Base-by-base conservation (phyloP, 2,329 filamentous ascomycete genomes). In the Nemania sp. region DNA sequence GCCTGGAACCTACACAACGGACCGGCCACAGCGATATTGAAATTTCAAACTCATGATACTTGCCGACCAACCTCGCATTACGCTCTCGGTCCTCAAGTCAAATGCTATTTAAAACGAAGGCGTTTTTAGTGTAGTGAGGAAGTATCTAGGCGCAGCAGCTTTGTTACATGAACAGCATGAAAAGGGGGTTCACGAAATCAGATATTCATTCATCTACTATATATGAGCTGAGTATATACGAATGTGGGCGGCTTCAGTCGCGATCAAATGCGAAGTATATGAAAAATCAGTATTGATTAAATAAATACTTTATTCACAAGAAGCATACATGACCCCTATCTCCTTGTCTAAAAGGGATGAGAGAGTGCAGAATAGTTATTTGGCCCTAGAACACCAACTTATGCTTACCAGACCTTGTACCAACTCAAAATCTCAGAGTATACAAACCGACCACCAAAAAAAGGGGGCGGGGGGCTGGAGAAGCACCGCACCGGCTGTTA, bases 101-200 rank as follows among this genome's bases (percentile, higher is more conserved):
- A 15, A 46, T 18, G 10, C 47, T 5, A 34, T 17, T 46, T 46
- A 21, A 32, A 34, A 20, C 10, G 2, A 37, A 18, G 32, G 15
- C 17, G 9, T 39, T 4, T n/a, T 34, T 13, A 17, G 3, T 34
- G 20, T 17, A n/a, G 12, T 10, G 2, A 17, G 17, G 17, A 20
- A 2, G n/a, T 2, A 11, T 21, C 6, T 21, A 21, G 10, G 17
- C 10, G 20, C 10, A 20, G 5, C 40, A 7, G 40, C 12, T 43
- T 15, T n/a, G 32, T 21, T 32, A 20, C 53, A 49, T 61, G 42
- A 49, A 53, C 42, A 58, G 35, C 39, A 2, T 18, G 40, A 50
- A 52, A 3, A 29, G 39, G 57, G 43, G 39, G 29, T 37, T 34
- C 46, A 46, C 50, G 21, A 29, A 46, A 15, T 2, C 15, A 20